Base-by-base conservation (phyloP, 2,329 filamentous ascomycete species). In the Aspergillus ruber region DNA sequence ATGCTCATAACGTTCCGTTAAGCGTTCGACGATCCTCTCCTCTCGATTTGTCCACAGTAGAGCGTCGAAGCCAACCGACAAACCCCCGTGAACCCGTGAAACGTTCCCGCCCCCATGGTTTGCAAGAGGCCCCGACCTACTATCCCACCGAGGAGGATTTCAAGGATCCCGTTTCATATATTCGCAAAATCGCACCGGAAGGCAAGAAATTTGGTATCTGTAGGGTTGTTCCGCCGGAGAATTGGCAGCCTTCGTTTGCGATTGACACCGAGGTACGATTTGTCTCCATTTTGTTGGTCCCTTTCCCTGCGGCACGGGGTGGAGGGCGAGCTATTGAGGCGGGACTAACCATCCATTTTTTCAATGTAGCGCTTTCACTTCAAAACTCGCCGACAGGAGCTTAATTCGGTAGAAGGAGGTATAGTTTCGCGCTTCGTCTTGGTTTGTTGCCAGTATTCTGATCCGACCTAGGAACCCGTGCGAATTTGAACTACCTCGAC, bases 351-450 rank as follows among this genome's bases (percentile, higher is more conserved):
- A 40, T 36, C 25, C 32, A 27, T 50, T 36, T 29, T 43, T 20
- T 5, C 10, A 40, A 20, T 55, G 56, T 64, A 96, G 90, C 88
- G 84, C 70, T 98, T 98, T 63, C 93, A 98, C 68, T 98, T 98
- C 65, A 84, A 90, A 55, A 98, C 93, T 12, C 83, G 93, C 65
- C 90, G 94, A 66, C 93, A 98, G 68, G 91, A 97, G 69, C 77
- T 98, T 52, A 98, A 98, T 69, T 95, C 90, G 13, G 89, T 97
- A 43, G 93, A 98, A 85, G 93, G 93, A 78, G 93, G 90, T 94
- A 81, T 64, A 68, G 51, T 52, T 57, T 51, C 59, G 56, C 53
- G 53, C 58, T 56, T 58, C 59, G 56, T 60, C 47, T 52, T 55
- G 50, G 10, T 42, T 52, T 56, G 56, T 55, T 58, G 55, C 55